A percentile compares a stretch with the other conserved stretches of the same genome.
Evolutionary conservation across 345 rosid species (phyloP).

Genomic region (Microthlaspi erraticum): DNA sequence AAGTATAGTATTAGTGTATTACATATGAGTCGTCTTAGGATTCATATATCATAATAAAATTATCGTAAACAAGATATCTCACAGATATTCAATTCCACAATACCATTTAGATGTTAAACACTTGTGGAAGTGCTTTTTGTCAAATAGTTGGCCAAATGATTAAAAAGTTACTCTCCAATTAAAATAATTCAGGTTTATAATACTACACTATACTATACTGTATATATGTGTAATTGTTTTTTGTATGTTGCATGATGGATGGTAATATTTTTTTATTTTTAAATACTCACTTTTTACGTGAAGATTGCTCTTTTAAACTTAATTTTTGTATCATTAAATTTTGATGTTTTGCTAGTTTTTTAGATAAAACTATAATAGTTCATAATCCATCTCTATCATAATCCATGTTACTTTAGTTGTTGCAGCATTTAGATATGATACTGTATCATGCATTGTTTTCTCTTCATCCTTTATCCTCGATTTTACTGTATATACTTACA

Average conservation of each 20-base stretch:
- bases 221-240: neutral
- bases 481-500: neutral
- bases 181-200: neutral
- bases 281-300: neutral
- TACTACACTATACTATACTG: neutral
- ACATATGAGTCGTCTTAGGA: slow-evolving; percentile 6
- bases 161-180: neutral
- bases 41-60: neutral
- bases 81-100: slow-evolving; percentile 1
- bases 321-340: neutral
- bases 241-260: slow-evolving; percentile 8
- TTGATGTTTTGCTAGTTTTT: neutral
- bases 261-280: no score
- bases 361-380: neutral
- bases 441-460: neutral
- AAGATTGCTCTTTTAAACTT: neutral
- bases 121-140: slow-evolving; percentile 1
- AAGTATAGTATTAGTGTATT: neutral
- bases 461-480: neutral
- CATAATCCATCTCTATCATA: neutral
- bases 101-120: neutral
- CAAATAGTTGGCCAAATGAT: slow-evolving; percentile 1
- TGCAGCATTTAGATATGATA: no score
- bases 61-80: neutral
- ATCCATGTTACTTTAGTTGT: no score